phyloP scores from a whole-genome alignment of 345 rosid species.

The Salix suchowensis region DNA sequence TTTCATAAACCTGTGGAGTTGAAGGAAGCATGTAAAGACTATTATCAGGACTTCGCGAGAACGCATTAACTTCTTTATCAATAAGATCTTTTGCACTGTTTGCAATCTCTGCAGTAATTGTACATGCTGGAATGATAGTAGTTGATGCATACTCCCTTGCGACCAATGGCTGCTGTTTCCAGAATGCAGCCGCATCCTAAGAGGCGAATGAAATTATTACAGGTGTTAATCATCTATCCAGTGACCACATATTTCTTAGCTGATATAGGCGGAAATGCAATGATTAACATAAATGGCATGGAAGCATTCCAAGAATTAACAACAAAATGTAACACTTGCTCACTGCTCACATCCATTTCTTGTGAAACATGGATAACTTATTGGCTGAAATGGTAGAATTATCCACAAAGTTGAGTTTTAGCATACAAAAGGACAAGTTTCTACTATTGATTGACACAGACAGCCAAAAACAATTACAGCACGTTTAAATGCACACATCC shows the following conservation, averaged over 20 bases:
- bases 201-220: slow-evolving; percentile 8
- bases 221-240: not conserved
- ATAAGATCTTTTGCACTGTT: slow-evolving; percentile 72
- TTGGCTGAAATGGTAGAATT: not conserved
- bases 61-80: slow-evolving; percentile 77
- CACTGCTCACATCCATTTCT: not conserved
- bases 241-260: not conserved
- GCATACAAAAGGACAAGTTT: not conserved
- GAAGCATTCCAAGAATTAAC: not conserved
- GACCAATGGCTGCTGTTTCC: slow-evolving; percentile 85
- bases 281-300: not conserved
- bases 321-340: not conserved
- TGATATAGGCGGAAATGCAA: not conserved
- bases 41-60: slow-evolving; percentile 81
- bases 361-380: not conserved
- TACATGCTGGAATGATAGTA: slow-evolving; percentile 80
- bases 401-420: not conserved
- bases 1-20: slow-evolving; percentile 73
- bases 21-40: slow-evolving; percentile 88
- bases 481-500: not conserved
- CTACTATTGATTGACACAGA: not conserved
- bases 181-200: slow-evolving; percentile 79
- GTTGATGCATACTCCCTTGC: slow-evolving; percentile 82
- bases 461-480: not conserved
- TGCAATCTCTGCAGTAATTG: slow-evolving; percentile 61